phyloP scores from a whole-genome alignment of 306 rosid genomes.

The Begonia masoniana region DNA sequence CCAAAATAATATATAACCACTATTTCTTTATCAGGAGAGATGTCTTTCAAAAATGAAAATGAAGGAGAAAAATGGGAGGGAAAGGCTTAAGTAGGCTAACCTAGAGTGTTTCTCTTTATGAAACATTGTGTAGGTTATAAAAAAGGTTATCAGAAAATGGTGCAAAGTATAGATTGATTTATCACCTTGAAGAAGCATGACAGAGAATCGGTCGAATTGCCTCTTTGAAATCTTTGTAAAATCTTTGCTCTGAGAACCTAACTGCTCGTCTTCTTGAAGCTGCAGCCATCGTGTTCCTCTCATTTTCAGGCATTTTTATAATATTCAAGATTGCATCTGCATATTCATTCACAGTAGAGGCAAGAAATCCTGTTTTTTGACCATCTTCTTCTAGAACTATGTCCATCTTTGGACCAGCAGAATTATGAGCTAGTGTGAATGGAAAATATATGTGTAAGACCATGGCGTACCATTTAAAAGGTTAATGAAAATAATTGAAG shows the following conservation, averaged over 20 bases:
- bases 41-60: too few relatives aligned
- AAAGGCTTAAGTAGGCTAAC: too few relatives aligned
- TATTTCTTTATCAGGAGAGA: too few relatives aligned
- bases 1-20: too few relatives aligned
- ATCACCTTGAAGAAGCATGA: too few relatives aligned
- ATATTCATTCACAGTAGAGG: slow-evolving; percentile 47
- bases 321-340: slow-evolving; percentile 53
- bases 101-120: too few relatives aligned
- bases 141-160: too few relatives aligned
- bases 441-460: slow-evolving; percentile 1
- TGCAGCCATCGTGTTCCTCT: slow-evolving; percentile 63
- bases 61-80: too few relatives aligned
- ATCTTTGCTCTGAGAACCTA: slow-evolving; percentile 75
- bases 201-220: slow-evolving; percentile 15
- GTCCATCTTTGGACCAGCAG: slow-evolving; percentile 98
- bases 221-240: slow-evolving; percentile 32
- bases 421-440: slow-evolving; percentile 65
- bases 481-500: background rate
- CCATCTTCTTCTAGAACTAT: slow-evolving; percentile 76
- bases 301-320: slow-evolving; percentile 45
- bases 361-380: slow-evolving; percentile 78
- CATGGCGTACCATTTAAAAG: background rate
- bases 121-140: too few relatives aligned
- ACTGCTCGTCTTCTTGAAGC: slow-evolving; percentile 79
- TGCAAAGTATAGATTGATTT: too few relatives aligned